Evolutionary conservation across 2,329 filamentous ascomycete genomes (phyloP), one percentile per base, ranked within the genome.

Genomic region (Zymoseptoria passerinii): DNA sequence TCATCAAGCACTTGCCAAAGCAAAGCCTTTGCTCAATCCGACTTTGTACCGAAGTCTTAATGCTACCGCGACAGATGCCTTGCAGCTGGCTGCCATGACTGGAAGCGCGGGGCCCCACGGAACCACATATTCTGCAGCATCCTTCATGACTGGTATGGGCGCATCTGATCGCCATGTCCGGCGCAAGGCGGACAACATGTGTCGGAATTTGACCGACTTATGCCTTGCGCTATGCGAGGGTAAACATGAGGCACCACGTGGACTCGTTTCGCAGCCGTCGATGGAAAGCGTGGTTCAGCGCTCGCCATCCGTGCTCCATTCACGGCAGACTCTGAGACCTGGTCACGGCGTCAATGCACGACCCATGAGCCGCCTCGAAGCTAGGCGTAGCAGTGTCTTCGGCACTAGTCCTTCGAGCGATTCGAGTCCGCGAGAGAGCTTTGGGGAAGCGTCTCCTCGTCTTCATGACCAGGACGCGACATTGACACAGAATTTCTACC

Each of bases 181-280:
- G 53, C 85, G 92, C 62, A 96, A 96, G 73, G 90, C 90, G 28
- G 92, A 99, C 70, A 91, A 88, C 69, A 85, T 99, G 70, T 97
- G 94, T 72, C 87, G 92, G 56, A 94, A 89, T 68, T 76, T 99
- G 64, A 97, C 92, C 0, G 94, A 99, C 73, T 80, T 99, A 6
- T 96, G 90, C 70, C 82, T 99, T 57, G 89, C 91, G 0, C 77
- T 99, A 13, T 77, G 74, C 63, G 77, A 79, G 53, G 68, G 66
- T 52, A 71, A 71, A 53, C 66, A 68, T 51, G 68, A 70, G 35
- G 59, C 63, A 18, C 56, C 62, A 16, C 61, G 53, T 20, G 50
- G 60, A 23, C 54, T 63, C 9, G 56, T 66, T n/a, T 67, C 67
- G 8, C 65, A 67, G 7, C 50, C 63, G 10, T 54, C 54, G 1